Percentiles rank a stretch among this genome's conserved stretches.
Conservation (phyloP, 2,329 filamentous ascomycete genomes). For the Canariomyces notabilis region DNA sequence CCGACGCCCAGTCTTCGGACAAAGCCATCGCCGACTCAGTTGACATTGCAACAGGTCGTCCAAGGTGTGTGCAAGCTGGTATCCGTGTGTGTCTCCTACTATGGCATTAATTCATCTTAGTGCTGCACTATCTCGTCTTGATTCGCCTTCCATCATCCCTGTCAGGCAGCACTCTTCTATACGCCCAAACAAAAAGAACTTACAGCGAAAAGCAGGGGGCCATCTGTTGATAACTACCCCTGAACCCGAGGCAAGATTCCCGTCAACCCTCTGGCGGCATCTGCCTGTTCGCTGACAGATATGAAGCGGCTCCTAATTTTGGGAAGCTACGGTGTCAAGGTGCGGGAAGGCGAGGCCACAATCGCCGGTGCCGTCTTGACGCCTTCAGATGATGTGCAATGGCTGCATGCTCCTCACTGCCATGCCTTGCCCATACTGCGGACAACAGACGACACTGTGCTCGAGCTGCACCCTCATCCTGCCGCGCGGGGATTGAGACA, state of each 20-base stretch:
- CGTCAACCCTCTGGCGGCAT: background rate
- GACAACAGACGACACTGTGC: slow-evolving; percentile 42
- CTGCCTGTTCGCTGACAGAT: slow-evolving; percentile 17
- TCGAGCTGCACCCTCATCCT: slow-evolving; percentile 55
- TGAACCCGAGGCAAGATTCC: slow-evolving; percentile 44
- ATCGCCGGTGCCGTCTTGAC: slow-evolving; percentile 60
- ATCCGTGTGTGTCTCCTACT: background rate
- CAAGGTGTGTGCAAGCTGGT: slow-evolving; percentile 2
- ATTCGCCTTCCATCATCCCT: slow-evolving; percentile 2
- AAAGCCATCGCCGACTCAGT: background rate
- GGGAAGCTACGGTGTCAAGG: slow-evolving; percentile 62
- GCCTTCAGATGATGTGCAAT: slow-evolving; percentile 42
- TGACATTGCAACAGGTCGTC: slow-evolving; percentile 1
- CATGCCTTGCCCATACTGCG: slow-evolving; percentile 65
- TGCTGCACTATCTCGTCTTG: slow-evolving; percentile 5
- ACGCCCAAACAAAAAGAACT: slow-evolving; percentile 40
- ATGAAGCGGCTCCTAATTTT: slow-evolving; percentile 58
- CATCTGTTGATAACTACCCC: slow-evolving; percentile 39
- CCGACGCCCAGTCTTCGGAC: slow-evolving; percentile 7
- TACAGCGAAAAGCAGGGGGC: slow-evolving; percentile 36
- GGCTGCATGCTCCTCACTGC: slow-evolving; percentile 62
- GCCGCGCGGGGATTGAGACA: slow-evolving; percentile 44
- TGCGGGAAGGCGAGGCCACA: slow-evolving; percentile 57
- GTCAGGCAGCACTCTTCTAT: slow-evolving; percentile 42
- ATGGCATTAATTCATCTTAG: slow-evolving; percentile 3